phyloP scores from a whole-genome alignment of 139 green algal genomes.

The Chlamydomonas sp. region DNA sequence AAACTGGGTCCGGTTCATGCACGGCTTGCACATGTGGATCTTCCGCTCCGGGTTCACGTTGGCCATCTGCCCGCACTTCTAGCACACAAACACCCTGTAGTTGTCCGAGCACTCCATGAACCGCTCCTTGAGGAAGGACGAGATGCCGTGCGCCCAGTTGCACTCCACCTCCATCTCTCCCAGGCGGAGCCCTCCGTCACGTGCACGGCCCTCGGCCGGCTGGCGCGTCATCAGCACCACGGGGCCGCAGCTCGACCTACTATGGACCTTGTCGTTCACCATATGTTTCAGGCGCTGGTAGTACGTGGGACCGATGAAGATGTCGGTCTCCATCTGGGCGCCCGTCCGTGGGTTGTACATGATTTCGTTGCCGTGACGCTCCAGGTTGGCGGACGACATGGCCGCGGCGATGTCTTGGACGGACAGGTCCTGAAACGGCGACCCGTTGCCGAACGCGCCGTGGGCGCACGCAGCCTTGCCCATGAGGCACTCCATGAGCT shows the following conservation, averaged over 20 bases:
- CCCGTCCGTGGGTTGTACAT: slow-evolving; percentile 20
- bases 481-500: slow-evolving; percentile 90
- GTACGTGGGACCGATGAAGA: slow-evolving; percentile 62
- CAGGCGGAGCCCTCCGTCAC: slow-evolving; percentile 48
- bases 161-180: slow-evolving; percentile 65
- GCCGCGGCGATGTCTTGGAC: slow-evolving; percentile 22
- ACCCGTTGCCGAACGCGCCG: neutral
- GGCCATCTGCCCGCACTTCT: slow-evolving; percentile 16
- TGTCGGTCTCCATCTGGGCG: slow-evolving; percentile 20
- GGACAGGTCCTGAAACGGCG: neutral
- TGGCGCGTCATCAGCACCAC: slow-evolving; percentile 14
- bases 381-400: slow-evolving; percentile 13
- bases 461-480: neutral
- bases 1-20: slow-evolving; percentile 11
- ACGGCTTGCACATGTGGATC: neutral
- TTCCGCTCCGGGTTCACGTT: slow-evolving; percentile 5
- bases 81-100: slow-evolving; percentile 3
- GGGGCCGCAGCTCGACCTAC: neutral
- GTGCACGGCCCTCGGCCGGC: slow-evolving; percentile 1
- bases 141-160: slow-evolving; percentile 16
- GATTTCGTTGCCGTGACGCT: slow-evolving; percentile 15
- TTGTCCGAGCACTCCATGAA: slow-evolving; percentile 18
- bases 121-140: slow-evolving; percentile 16
- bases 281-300: slow-evolving; percentile 66
- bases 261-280: slow-evolving; percentile 19